Base-by-base conservation (phyloP, 1,284 basidiomycete genomes). In the Butyriboletus appendiculatus region DNA sequence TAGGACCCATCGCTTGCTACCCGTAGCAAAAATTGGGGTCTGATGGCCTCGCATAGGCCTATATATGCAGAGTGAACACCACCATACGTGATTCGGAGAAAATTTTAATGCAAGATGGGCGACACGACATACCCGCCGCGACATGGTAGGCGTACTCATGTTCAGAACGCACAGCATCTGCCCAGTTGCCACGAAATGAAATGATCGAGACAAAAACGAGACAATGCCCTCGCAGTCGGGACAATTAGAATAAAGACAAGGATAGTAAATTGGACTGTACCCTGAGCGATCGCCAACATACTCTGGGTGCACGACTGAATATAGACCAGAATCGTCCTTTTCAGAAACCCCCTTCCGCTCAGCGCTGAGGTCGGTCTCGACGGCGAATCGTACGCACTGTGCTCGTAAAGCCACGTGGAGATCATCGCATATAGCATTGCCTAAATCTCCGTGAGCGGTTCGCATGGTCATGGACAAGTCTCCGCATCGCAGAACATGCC, bases 41-140 rank as follows among this genome's bases (percentile, higher is more conserved):
- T 5, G n/a, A 12, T 18, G 16, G 15, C 18, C 7, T 32, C 35
- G 2, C 26, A 33, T 16, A 8, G 11, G n/a, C 37, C 26, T 16
- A 50, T 59, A 46, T 62, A 59, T 59, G 33, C 15, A n/a, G 16
- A 16, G 6, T 3, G 33, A 18, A 34, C 7, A 34, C 10, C 28
- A 30, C 30, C 34, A 10, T 37, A 11, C 20, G 52, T 18, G 50
- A 37, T 8, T 24, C 3, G 2, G 22, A 24, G 28, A 32, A 8
- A 26, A 28, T 34, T 2, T 11, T 1, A 14, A 45, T 34, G 34
- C 37, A 20, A 26, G 7, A 30, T 24, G 30, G 16, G 39, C 11
- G 18, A 8, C 5, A 18, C n/a, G 24, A 39, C 52, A 50, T 39
- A 24, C 52, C 18, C 20, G 22, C 15, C 11, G 24, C 24, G n/a